These are phyloP conservation scores for Kwoniella europaea DNA, from an alignment of 768 basidiomycete genomes.

Conservation along the genomic window DNA sequence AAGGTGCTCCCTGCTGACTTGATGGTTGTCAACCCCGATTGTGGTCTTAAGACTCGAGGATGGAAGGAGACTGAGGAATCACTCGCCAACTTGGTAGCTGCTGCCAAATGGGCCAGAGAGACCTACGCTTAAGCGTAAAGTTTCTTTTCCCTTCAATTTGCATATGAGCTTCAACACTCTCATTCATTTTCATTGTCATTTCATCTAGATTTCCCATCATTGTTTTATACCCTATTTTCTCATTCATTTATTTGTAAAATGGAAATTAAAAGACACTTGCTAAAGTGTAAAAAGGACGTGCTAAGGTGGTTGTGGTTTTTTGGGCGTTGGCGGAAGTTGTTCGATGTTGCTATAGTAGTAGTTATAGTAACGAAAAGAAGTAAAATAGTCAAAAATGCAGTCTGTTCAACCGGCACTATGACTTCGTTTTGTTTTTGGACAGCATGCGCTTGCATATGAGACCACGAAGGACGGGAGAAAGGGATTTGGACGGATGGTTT, in stretches of 20 bases:
- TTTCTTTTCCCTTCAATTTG: slow-evolving; percentile 16
- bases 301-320: slow-evolving; percentile 4
- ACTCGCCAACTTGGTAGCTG: slow-evolving; percentile 81
- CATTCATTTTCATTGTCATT: slow-evolving; percentile 15
- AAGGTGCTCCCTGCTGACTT: slow-evolving; percentile 77
- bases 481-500: not conserved
- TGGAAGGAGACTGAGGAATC: slow-evolving; percentile 98
- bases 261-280: not conserved
- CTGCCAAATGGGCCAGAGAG: slow-evolving; percentile 90
- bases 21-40: slow-evolving; percentile 94
- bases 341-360: slow-evolving; percentile 9
- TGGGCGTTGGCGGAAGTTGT: slow-evolving; percentile 3
- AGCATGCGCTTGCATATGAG: not conserved
- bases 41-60: slow-evolving; percentile 97
- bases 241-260: slow-evolving; percentile 21
- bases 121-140: slow-evolving; percentile 68
- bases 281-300: not conserved
- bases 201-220: slow-evolving; percentile 26
- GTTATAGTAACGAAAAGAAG: slow-evolving; percentile 25
- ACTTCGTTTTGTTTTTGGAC: too few relatives aligned
- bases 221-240: slow-evolving; percentile 32
- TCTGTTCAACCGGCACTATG: slow-evolving; percentile 55
- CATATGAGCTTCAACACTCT: slow-evolving; percentile 46
- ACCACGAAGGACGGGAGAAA: not conserved
- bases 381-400: slow-evolving; percentile 43